Evolutionary conservation across 176 grass and related monocot genomes (phyloP).

Genomic region (Saccharum spontaneum): DNA sequence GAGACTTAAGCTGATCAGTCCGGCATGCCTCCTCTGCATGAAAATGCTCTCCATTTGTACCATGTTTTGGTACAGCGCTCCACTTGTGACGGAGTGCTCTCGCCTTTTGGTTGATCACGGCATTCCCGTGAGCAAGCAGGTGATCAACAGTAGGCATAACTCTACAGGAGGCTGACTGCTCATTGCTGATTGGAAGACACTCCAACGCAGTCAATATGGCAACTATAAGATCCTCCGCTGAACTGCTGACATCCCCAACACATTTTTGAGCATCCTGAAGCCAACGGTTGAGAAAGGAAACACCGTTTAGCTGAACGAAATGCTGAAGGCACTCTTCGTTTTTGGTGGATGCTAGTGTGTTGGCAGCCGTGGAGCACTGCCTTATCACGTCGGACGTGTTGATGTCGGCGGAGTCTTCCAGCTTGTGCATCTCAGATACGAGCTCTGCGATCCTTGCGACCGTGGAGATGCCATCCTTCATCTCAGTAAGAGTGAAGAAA

Average conservation of each 20-base stretch:
- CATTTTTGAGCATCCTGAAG: slow-evolving; percentile 58
- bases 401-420: slow-evolving; percentile 25
- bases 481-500: slow-evolving; percentile 78
- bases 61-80: slow-evolving; percentile 13
- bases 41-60: not conserved
- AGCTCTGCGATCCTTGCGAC: slow-evolving; percentile 49
- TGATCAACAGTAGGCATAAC: slow-evolving; percentile 43
- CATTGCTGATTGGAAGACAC: slow-evolving; percentile 36
- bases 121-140: slow-evolving; percentile 45
- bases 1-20: not conserved
- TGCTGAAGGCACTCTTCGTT: slow-evolving; percentile 58
- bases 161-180: slow-evolving; percentile 37
- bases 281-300: slow-evolving; percentile 65
- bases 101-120: slow-evolving; percentile 56
- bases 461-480: slow-evolving; percentile 69
- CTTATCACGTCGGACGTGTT: slow-evolving; percentile 51
- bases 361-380: slow-evolving; percentile 48
- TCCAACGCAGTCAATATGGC: slow-evolving; percentile 49
- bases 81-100: slow-evolving; percentile 50
- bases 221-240: slow-evolving; percentile 47
- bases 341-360: slow-evolving; percentile 40
- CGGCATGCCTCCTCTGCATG: slow-evolving; percentile 13
- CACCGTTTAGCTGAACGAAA: slow-evolving; percentile 61
- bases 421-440: slow-evolving; percentile 54
- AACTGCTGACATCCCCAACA: slow-evolving; percentile 3